These are phyloP conservation scores for Podospora anserina DNA, from an alignment of 495 filamentous ascomycete genomes.

Conservation along the genomic window DNA sequence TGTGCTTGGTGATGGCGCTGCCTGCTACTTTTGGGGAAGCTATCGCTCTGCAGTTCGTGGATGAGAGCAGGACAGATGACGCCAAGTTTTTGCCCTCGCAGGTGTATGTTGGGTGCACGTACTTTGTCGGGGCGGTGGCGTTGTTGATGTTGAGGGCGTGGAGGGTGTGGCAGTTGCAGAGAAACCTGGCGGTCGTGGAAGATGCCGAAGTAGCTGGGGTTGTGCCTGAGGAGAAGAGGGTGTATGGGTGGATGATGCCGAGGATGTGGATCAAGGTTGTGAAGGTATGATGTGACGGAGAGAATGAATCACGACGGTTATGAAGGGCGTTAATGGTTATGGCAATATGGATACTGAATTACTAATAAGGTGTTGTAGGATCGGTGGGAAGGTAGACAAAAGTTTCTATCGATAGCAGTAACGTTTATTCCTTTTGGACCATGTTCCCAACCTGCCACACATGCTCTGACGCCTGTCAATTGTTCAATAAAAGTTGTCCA, in stretches of 20 bases:
- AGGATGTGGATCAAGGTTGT: neutral
- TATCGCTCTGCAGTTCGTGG: slow-evolving; percentile 22
- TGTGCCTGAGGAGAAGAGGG: neutral
- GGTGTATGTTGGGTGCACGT: neutral
- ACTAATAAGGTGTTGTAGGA: neutral
- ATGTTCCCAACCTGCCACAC: too few relatives aligned
- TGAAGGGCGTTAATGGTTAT: neutral
- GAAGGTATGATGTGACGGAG: neutral
- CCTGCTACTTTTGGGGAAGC: slow-evolving; percentile 21
- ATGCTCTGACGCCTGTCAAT: too few relatives aligned
- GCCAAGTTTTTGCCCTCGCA: neutral
- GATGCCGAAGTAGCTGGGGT: neutral
- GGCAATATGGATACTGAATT: neutral
- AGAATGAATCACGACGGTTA: neutral
- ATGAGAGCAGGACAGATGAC: neutral
- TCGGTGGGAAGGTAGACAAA: neutral
- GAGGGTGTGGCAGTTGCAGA: neutral
- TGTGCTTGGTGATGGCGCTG: slow-evolving; percentile 22
- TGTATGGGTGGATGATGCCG: neutral
- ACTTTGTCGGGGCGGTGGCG: neutral
- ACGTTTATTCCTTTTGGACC: too few relatives aligned
- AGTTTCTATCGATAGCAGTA: neutral
- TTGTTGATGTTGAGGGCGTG: neutral
- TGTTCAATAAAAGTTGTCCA: too few relatives aligned
- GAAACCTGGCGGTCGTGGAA: neutral